A percentile compares a stretch with the other conserved stretches of the same genome.
phyloP scores from a whole-genome alignment of 306 rosid genomes.

The Fragaria nilgerrensis region DNA sequence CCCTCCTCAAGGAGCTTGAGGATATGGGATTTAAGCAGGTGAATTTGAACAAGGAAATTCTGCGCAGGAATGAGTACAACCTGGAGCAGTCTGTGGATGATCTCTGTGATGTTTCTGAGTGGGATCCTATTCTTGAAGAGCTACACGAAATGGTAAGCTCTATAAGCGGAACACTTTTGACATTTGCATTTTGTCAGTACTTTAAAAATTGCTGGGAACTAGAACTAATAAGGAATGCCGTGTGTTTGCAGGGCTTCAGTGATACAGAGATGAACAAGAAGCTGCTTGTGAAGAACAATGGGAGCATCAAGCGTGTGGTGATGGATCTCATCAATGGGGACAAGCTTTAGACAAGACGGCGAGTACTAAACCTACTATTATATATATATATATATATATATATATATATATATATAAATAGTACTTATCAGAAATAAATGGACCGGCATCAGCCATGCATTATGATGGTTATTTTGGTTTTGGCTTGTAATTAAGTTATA shows the following conservation, averaged over 20 bases:
- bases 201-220: not conserved
- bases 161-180: not conserved
- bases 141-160: constrained; percentile 70
- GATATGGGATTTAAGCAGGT: constrained; percentile 80
- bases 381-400: too few relatives aligned
- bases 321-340: constrained; percentile 75
- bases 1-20: constrained; percentile 74
- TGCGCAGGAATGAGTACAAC: constrained; percentile 65
- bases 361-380: not conserved
- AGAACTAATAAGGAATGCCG: constrained; percentile 1
- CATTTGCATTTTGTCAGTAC: not conserved
- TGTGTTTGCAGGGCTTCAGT: constrained; percentile 62
- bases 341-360: constrained; percentile 26
- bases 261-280: constrained; percentile 62
- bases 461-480: not conserved
- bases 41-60: constrained; percentile 72
- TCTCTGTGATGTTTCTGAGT: constrained; percentile 72
- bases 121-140: constrained; percentile 91
- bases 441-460: not conserved
- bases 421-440: constrained; percentile 17
- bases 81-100: constrained; percentile 70
- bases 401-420: not conserved
- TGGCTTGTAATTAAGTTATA: not conserved
- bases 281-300: constrained; percentile 80
- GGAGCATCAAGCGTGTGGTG: constrained; percentile 86